Base-by-base conservation (phyloP, 129 eudicot species). In the Glebionis coronaria region DNA sequence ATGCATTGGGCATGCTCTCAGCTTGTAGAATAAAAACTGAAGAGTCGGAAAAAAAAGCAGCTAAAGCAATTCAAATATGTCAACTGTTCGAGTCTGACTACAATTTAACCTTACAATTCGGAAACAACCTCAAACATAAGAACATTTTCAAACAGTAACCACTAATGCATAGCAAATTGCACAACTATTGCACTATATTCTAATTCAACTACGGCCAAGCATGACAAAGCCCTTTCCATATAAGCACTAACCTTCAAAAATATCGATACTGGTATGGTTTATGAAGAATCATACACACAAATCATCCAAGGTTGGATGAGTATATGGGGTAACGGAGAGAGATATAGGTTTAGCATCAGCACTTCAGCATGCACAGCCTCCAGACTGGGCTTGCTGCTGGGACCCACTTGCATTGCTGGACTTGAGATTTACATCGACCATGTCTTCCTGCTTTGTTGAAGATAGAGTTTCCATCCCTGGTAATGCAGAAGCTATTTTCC, bases 401-500 rank as follows among this genome's bases (percentile, higher is more conserved):
- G 85, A 80, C 60, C 80, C 88, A 69, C 71, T 86, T 68, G 84
- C 38, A 62, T 86, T 86, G 77, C 60, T 82, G 55, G 95, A 77
- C 78, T 82, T 88, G 21, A 88, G 91, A 72, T 88, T 88, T 50
- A 88, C 91, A 68, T 88, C 95, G n/a, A 88, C 95, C 95, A 88
- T 82, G 55, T 88, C 95, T 75, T 88, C 95, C 74, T 82, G 91
- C 77, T 88, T 88, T 40, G 91, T 76, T 16, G 95, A 75, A 38
- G 95, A 80, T 46, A 88, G 60, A 0, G 95, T 82, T 73, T 88
- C 95, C 95, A 88, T 88, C 67, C 95, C 91, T 16, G 95, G 95
- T 60, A 88, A 75, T 7, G 95, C 95, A 63, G 95, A 88, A 49
- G 95, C 95, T 63, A 88, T 88, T 74, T 88, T 88, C 61, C 95